A percentile compares a stretch with the other conserved stretches of the same genome.
These are phyloP conservation scores for Apiospora phragmitis DNA, from an alignment of 2,329 filamentous ascomycete genomes.

Conservation along the genomic window DNA sequence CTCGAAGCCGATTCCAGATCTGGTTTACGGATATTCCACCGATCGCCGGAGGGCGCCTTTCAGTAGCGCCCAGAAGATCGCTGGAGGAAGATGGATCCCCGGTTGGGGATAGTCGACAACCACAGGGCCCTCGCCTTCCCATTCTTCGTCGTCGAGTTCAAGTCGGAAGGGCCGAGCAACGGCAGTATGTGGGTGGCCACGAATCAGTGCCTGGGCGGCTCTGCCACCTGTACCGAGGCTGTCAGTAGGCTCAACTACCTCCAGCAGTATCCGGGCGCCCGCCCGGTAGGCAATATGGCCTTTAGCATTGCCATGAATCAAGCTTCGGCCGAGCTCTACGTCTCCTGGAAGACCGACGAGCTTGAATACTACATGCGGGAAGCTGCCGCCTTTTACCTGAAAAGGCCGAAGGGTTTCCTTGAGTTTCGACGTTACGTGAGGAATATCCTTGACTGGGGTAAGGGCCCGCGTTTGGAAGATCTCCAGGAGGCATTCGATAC, in stretches of 20 bases:
- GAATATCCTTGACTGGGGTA: not conserved
- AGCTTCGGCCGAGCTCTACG: not conserved
- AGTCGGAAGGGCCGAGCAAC: not conserved
- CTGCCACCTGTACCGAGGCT: not conserved
- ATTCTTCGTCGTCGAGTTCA: not conserved
- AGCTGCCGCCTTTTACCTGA: not conserved
- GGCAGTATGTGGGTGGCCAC: not conserved
- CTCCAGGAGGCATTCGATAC: not conserved
- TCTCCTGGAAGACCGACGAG: not conserved
- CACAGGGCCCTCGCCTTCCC: not conserved
- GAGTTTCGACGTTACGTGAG: not conserved
- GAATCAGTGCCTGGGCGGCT: not conserved
- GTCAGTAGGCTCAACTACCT: not conserved
- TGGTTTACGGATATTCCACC: too few species aligned
- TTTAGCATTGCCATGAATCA: not conserved
- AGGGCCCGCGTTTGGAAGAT: not conserved
- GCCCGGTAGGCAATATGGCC: not conserved
- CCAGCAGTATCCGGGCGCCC: not conserved
- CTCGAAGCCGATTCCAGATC: too few species aligned
- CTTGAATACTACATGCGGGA: not conserved
- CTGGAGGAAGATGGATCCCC: too few species aligned
- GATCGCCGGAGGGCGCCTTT: too few species aligned
- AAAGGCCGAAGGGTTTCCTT: not conserved
- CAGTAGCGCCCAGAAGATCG: too few species aligned
- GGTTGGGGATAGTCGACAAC: too few species aligned